A percentile compares a stretch with the other conserved stretches of the same genome.
phyloP scores from a whole-genome alignment of 2,329 filamentous ascomycete genomes.

The Alternaria brassicicola region DNA sequence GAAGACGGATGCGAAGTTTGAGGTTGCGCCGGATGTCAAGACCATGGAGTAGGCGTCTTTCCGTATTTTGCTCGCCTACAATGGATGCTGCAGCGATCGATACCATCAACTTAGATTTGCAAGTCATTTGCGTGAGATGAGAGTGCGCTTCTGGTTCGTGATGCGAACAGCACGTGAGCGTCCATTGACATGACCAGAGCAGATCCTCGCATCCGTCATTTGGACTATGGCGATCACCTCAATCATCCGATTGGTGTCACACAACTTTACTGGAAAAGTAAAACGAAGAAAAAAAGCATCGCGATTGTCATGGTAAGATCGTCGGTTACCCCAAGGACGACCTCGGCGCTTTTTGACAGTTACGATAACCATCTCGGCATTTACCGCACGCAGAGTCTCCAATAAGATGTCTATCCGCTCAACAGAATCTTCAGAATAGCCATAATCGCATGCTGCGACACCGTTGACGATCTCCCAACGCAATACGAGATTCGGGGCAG shows the following conservation, averaged over 20 bases:
- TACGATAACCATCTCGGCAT: not conserved
- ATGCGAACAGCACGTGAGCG: not conserved
- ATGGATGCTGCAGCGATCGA: not conserved
- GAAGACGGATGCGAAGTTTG: slow-evolving; percentile 87
- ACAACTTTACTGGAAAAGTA: not conserved
- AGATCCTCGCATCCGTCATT: not conserved
- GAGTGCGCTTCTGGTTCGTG: not conserved
- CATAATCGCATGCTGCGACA: not conserved
- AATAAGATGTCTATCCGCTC: not conserved
- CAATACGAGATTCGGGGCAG: not conserved
- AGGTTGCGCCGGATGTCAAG: slow-evolving; percentile 76
- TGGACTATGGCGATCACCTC: not conserved
- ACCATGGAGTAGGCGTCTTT: slow-evolving; percentile 62
- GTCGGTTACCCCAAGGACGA: not conserved
- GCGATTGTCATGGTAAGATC: not conserved
- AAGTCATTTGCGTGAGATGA: not conserved
- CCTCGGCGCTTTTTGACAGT: not conserved
- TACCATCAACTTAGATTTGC: not conserved
- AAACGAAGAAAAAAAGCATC: too few relatives aligned
- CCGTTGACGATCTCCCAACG: not conserved
- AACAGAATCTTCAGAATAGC: not conserved
- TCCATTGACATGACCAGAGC: too few relatives aligned
- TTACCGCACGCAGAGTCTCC: not conserved
- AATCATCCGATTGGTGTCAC: not conserved
- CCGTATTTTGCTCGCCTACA: not conserved